phyloP scores from a whole-genome alignment of 2,329 filamentous ascomycete species.

The Lachnellula hyalina region DNA sequence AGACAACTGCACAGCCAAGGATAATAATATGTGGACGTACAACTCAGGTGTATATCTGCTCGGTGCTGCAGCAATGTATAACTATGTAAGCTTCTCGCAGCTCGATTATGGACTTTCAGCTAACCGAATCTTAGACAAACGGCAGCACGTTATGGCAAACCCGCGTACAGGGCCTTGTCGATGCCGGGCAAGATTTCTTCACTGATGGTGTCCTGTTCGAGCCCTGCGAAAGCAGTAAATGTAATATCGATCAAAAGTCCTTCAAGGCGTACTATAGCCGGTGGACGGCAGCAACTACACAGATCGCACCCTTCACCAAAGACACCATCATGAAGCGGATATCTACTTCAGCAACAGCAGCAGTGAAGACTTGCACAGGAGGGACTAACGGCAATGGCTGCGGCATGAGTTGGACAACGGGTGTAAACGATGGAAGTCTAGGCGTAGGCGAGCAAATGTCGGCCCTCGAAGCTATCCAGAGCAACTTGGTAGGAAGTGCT shows the following conservation, averaged over 20 bases:
- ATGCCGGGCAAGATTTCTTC: conserved; percentile 50
- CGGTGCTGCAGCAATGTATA: conserved; percentile 44
- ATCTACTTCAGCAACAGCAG: conserved; percentile 47
- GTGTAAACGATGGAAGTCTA: conserved; percentile 47
- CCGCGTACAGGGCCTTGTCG: conserved; percentile 51
- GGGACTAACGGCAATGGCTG: conserved; percentile 54
- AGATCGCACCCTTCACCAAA: conserved; percentile 57
- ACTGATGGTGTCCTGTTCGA: conserved; percentile 59
- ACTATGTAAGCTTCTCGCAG: conserved; percentile 37
- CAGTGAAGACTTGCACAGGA: conserved; percentile 52
- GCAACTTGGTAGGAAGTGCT: conserved; percentile 33
- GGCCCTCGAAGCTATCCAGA: conserved; percentile 55
- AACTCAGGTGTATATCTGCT: conserved; percentile 64
- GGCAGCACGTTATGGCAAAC: conserved; percentile 46
- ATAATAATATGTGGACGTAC: conserved; percentile 64
- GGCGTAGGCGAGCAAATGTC: conserved; percentile 70
- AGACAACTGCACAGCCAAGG: conserved; percentile 52
- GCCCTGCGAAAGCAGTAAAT: conserved; percentile 56
- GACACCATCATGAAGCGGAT: conserved; percentile 48
- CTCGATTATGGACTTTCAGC: background rate
- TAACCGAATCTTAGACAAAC: conserved; percentile 22
- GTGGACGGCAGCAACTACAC: conserved; percentile 57
- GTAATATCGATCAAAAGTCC: conserved; percentile 56
- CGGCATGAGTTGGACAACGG: conserved; percentile 54
- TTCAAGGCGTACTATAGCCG: conserved; percentile 59